Evolutionary conservation across 225 moss, liverwort and hornwort genomes (phyloP).

Genomic region (Straminergon stramineum): DNA sequence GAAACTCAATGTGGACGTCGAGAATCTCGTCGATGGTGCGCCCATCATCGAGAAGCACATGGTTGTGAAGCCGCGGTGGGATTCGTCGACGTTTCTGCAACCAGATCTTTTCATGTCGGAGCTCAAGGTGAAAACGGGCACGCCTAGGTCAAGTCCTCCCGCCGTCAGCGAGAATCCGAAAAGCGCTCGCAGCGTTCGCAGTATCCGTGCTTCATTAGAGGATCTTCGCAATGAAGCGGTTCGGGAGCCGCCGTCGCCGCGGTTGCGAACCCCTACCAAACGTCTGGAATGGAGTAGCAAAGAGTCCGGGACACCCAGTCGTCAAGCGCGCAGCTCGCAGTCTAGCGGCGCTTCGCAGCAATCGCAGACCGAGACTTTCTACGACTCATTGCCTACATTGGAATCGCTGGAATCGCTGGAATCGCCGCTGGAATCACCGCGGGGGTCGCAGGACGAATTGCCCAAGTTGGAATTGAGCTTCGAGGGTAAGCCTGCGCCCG

Average conservation of each 20-base stretch:
- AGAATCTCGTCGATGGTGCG: not conserved
- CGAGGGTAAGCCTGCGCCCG: conserved; percentile 28
- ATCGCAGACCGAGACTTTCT: conserved; percentile 5
- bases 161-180: not conserved
- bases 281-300: not conserved
- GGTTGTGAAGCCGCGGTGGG: not conserved
- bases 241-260: not conserved
- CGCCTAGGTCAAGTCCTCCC: not conserved
- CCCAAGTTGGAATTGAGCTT: conserved; percentile 19
- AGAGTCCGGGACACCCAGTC: not conserved
- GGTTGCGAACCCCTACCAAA: not conserved
- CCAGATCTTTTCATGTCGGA: conserved; percentile 22
- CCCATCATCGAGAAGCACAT: conserved; percentile 11
- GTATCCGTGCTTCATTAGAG: not conserved
- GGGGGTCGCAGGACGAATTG: not conserved
- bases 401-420: not conserved
- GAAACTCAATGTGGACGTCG: not conserved
- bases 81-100: conserved; percentile 6
- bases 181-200: conserved; percentile 11
- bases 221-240: not conserved
- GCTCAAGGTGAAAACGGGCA: conserved; percentile 13
- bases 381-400: conserved; percentile 12
- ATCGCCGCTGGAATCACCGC: not conserved
- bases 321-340: not conserved
- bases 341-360: not conserved